Evolutionary conservation across 1,284 basidiomycete species (phyloP), one percentile per base, ranked within the genome.

Genomic region (Irpex sp.): DNA sequence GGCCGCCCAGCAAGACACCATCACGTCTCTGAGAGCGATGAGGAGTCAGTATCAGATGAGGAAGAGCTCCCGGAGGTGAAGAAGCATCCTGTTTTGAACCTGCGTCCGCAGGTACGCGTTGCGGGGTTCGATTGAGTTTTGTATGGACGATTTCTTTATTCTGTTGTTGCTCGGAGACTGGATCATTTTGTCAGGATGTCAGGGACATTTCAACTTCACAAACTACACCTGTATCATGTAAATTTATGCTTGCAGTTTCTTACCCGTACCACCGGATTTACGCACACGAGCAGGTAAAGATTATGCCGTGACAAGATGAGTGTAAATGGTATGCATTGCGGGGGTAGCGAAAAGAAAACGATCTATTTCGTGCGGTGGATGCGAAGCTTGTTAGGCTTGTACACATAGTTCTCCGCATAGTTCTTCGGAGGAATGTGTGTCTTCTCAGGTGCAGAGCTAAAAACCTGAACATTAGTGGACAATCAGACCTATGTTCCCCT

Each of bases 311-410:
- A 33, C 31, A 1, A 33, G 31, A 33, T 33, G 31, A 6, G 31
- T 33, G 31, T 33, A 46, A 46, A 46, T 46, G 4, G 4, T 46
- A 46, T n/a, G 3, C 39, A 46, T 46, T 46, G 39, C 39, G 39
- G 2, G n/a, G 5, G 39, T n/a, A 46, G 11, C 39, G n/a, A 46
- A 11, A 46, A 15, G 1, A 4, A 5, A 51, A 21, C 8, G 9
- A 5, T 60, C 83, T 94, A 98, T 85, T 98, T 98, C 63, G 96
- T 98, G 77, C 93, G 92, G 77, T 85, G 80, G 70, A 97, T 93
- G 63, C 96, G 87, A 65, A 98, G 84, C 73, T 86, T 91, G 71
- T 87, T 82, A 2, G 94, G 87, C 61, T 85, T 86, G 80, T 98
- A 94, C 36, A 92, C 78, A 77, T 88, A 98, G 81, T 97, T 98